phyloP scores from a whole-genome alignment of 2,329 filamentous ascomycete species.

The Colletotrichum magnum region DNA sequence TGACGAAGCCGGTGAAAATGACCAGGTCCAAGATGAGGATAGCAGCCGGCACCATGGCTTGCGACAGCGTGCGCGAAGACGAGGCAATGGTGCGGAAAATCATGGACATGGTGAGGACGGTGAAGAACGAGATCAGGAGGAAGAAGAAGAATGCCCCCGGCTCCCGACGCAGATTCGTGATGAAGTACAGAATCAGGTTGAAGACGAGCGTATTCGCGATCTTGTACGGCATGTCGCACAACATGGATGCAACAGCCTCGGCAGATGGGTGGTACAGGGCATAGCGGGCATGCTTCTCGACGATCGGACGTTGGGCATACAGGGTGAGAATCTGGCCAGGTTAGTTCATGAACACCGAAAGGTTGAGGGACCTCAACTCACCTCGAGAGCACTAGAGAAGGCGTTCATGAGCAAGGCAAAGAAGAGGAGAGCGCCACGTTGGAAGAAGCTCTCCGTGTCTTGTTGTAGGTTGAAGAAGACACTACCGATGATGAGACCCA shows the following conservation, averaged over 20 bases:
- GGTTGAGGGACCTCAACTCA: conserved; percentile 50
- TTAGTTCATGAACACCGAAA: conserved; percentile 31
- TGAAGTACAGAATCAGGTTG: conserved; percentile 88
- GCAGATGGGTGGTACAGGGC: conserved; percentile 91
- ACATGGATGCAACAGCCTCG: conserved; percentile 89
- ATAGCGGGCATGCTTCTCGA: conserved; percentile 90
- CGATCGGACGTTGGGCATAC: conserved; percentile 90
- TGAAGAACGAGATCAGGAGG: conserved; percentile 80
- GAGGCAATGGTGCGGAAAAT: conserved; percentile 88
- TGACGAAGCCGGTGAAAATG: conserved; percentile 79
- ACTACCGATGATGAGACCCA: conserved; percentile 83
- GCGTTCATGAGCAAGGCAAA: conserved; percentile 91
- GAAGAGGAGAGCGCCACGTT: conserved; percentile 85
- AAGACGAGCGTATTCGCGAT: conserved; percentile 81
- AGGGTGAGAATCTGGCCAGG: conserved; percentile 79
- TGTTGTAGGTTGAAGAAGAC: conserved; percentile 84
- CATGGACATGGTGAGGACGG: conserved; percentile 86
- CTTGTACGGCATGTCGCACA: conserved; percentile 89
- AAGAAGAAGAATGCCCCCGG: conserved; percentile 89
- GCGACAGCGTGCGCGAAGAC: conserved; percentile 77
- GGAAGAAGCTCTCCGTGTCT: conserved; percentile 81
- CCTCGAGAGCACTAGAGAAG: conserved; percentile 83
- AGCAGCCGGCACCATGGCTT: conserved; percentile 73
- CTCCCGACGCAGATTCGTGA: conserved; percentile 84
- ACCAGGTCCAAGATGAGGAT: conserved; percentile 76